Evolutionary conservation across 805 yeast species (phyloP).

Genomic region (Dipodascus albidus): DNA sequence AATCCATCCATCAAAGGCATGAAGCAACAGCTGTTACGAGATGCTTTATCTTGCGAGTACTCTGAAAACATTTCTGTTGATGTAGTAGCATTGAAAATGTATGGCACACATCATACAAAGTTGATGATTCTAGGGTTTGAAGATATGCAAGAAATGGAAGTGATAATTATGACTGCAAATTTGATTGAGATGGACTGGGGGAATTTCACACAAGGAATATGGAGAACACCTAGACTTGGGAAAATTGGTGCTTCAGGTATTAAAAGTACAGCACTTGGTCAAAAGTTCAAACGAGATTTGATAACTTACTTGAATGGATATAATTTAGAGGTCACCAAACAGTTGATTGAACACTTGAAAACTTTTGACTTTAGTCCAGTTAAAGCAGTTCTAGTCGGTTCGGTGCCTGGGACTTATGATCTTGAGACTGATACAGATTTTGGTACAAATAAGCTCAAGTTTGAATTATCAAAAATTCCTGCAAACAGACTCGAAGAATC

Average conservation of each 20-base stretch:
- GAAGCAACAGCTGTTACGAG: slow-evolving; percentile 4
- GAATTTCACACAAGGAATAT: slow-evolving; percentile 23
- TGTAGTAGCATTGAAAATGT: slow-evolving; percentile 13
- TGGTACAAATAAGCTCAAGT: slow-evolving; percentile 15
- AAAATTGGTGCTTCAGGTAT: not conserved
- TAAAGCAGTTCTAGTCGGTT: slow-evolving; percentile 18
- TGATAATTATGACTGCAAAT: slow-evolving; percentile 25
- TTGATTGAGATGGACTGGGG: slow-evolving; percentile 23
- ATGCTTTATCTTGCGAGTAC: slow-evolving; percentile 3
- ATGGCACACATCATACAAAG: slow-evolving; percentile 25
- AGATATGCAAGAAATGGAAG: slow-evolving; percentile 9
- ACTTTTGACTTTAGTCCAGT: slow-evolving; percentile 19
- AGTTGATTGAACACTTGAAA: slow-evolving; percentile 11
- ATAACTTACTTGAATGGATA: slow-evolving; percentile 18
- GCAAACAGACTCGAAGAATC: not conserved
- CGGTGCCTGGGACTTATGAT: slow-evolving; percentile 23
- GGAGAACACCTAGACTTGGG: slow-evolving; percentile 19
- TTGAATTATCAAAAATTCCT: slow-evolving; percentile 6
- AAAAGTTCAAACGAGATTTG: slow-evolving; percentile 19
- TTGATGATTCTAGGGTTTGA: slow-evolving; percentile 21
- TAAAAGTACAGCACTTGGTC: not conserved
- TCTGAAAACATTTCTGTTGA: slow-evolving; percentile 14
- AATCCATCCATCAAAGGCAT: slow-evolving; percentile 1
- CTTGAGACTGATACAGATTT: slow-evolving; percentile 9
- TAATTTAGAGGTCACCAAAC: slow-evolving; percentile 5